Conservation (phyloP, 176 grass and related monocot genomes). For the Olyra latifolia region DNA sequence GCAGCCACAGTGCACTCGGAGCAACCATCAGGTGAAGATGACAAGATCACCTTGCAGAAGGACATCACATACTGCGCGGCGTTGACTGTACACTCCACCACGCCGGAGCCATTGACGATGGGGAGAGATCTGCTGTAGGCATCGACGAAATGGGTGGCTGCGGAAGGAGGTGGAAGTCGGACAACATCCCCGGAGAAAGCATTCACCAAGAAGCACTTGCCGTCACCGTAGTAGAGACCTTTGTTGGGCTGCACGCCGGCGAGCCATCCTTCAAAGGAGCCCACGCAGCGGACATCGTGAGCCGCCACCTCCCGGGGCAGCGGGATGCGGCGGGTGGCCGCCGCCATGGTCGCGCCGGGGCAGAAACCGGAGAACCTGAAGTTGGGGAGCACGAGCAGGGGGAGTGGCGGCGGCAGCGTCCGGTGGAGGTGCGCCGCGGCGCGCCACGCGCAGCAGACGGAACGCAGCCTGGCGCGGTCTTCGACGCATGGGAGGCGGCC, state of each 20-base stretch:
- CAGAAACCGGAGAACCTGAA: conserved; percentile 27
- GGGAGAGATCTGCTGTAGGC: conserved; percentile 17
- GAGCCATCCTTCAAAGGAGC: conserved; percentile 36
- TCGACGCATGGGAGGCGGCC: conserved; percentile 20
- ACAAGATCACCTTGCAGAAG: conserved; percentile 41
- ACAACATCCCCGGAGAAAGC: conserved; percentile 24
- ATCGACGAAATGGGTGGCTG: neutral
- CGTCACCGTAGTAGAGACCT: conserved; percentile 28
- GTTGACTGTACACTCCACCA: conserved; percentile 23
- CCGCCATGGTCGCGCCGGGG: neutral
- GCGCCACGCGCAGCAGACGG: conserved; percentile 33
- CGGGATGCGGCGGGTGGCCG: neutral
- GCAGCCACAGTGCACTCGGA: conserved; percentile 21
- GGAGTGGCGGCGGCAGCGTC: conserved; percentile 34
- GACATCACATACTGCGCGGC: conserved; percentile 41
- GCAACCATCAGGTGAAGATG: conserved; percentile 24
- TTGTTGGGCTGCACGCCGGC: conserved; percentile 22
- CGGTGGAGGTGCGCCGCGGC: conserved; percentile 21
- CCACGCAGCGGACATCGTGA: conserved; percentile 25
- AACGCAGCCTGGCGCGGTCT: conserved; percentile 46
- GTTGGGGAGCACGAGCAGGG: conserved; percentile 27
- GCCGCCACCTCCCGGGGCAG: neutral
- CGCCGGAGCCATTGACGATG: conserved; percentile 34
- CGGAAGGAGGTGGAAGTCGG: conserved; percentile 13
- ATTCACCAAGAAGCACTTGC: conserved; percentile 39